These are phyloP conservation scores for Cytospora paraplurivora DNA, from an alignment of 2,329 filamentous ascomycete species.

Conservation along the genomic window DNA sequence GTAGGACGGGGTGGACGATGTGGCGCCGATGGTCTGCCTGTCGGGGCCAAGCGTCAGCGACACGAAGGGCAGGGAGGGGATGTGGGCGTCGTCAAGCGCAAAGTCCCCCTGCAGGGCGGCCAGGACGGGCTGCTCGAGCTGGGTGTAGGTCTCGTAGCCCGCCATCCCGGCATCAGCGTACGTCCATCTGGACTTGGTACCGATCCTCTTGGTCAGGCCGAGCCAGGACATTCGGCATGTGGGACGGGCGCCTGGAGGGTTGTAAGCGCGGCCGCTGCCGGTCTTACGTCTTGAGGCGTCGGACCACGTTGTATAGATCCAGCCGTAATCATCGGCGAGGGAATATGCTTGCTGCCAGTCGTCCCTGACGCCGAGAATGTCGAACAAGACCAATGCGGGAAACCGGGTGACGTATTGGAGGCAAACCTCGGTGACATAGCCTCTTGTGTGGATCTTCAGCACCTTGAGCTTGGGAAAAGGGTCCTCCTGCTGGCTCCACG, in stretches of 20 bases:
- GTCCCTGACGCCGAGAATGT: neutral
- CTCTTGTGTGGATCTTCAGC: conserved; percentile 2
- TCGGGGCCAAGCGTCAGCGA: conserved; percentile 18
- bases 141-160: conserved; percentile 3
- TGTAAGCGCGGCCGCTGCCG: neutral
- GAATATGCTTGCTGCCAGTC: neutral
- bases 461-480: conserved; percentile 20
- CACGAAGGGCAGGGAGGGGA: conserved; percentile 6
- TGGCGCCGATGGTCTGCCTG: neutral
- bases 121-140: conserved; percentile 4
- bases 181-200: neutral
- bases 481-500: conserved; percentile 10
- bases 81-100: neutral
- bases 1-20: too few relatives aligned
- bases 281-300: neutral
- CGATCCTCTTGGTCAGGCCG: neutral
- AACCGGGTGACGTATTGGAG: conserved; percentile 18
- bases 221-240: neutral
- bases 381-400: conserved; percentile 16
- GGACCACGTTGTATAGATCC: neutral
- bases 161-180: neutral
- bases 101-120: neutral
- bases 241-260: neutral
- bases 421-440: conserved; percentile 7
- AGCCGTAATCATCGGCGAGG: conserved; percentile 11